Conservation (phyloP, 1,139 yeast species). For the Diutina pseudorugosa region DNA sequence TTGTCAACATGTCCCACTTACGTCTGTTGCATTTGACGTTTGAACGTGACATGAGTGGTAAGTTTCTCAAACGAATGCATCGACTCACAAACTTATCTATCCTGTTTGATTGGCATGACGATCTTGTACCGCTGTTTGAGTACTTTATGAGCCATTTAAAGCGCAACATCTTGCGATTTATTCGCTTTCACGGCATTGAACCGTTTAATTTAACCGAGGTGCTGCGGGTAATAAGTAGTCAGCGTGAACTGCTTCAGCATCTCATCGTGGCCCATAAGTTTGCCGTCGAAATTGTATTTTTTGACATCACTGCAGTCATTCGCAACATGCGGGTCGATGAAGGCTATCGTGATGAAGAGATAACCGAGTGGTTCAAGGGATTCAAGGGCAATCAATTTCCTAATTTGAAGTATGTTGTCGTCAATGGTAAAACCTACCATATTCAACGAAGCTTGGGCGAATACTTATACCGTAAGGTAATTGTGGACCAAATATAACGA, state of each 20-base stretch:
- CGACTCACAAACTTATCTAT: constrained; percentile 1
- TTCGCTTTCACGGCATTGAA: constrained; percentile 3
- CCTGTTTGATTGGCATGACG: constrained; percentile 4
- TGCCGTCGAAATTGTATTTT: constrained; percentile 1
- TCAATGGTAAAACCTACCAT: background rate
- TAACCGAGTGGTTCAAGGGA: constrained; percentile 3
- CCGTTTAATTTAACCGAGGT: constrained; percentile 1
- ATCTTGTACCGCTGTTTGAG: constrained; percentile 1
- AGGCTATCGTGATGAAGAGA: constrained; percentile 2
- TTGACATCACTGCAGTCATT: constrained; percentile 1
- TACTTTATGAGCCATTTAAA: constrained; percentile 1
- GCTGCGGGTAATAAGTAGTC: background rate
- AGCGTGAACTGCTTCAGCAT: constrained; percentile 2
- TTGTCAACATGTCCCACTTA: constrained; percentile 3
- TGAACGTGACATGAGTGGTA: constrained; percentile 3
- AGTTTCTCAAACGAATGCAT: constrained; percentile 2
- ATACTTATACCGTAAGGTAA: background rate
- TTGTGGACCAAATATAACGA: background rate
- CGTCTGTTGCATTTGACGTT: constrained; percentile 3
- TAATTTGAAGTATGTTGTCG: constrained; percentile 1
- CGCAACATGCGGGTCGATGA: constrained; percentile 2
- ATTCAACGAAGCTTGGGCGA: constrained; percentile 4
- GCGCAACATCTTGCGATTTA: constrained; percentile 1
- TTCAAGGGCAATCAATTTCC: constrained; percentile 2
- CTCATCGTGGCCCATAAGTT: constrained; percentile 3